These are phyloP conservation scores for Protomyces gravidus DNA, from an alignment of 1,139 yeast species.

Conservation along the genomic window DNA sequence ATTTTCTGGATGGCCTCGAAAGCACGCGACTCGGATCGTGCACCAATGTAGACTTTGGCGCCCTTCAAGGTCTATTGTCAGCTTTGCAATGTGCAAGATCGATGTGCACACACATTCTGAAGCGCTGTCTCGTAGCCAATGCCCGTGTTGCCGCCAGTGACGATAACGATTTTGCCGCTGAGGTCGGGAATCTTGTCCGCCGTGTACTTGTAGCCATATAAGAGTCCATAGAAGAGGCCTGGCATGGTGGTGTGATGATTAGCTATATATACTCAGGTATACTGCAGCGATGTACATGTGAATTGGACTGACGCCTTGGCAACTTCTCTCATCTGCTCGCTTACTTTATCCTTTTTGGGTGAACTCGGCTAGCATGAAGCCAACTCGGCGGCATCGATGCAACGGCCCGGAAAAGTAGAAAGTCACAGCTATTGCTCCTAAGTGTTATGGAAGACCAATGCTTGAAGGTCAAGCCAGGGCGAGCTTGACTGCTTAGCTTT, in stretches of 20 bases:
- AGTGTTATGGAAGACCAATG: too few relatives aligned
- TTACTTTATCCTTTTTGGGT: not conserved
- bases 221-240: slow-evolving; percentile 21
- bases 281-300: not conserved
- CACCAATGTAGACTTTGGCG: slow-evolving; percentile 47
- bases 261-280: not conserved
- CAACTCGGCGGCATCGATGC: not conserved
- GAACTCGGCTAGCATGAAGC: not conserved
- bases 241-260: slow-evolving; percentile 2
- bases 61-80: slow-evolving; percentile 37
- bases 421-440: not conserved
- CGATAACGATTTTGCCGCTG: slow-evolving; percentile 40
- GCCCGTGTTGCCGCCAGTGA: slow-evolving; percentile 34
- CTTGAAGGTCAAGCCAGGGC: too few relatives aligned
- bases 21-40: slow-evolving; percentile 44
- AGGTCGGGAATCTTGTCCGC: slow-evolving; percentile 48
- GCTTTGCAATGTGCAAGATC: not conserved
- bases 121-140: slow-evolving; percentile 34
- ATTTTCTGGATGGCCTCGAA: slow-evolving; percentile 42
- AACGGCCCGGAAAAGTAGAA: not conserved
- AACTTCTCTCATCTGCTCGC: not conserved
- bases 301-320: not conserved
- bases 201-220: slow-evolving; percentile 39
- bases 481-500: too few relatives aligned
- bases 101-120: slow-evolving; percentile 27